A percentile compares a stretch with the other conserved stretches of the same genome.
Conservation (phyloP, 2,329 filamentous ascomycete genomes). For the Phaeosphaeria sp. region DNA sequence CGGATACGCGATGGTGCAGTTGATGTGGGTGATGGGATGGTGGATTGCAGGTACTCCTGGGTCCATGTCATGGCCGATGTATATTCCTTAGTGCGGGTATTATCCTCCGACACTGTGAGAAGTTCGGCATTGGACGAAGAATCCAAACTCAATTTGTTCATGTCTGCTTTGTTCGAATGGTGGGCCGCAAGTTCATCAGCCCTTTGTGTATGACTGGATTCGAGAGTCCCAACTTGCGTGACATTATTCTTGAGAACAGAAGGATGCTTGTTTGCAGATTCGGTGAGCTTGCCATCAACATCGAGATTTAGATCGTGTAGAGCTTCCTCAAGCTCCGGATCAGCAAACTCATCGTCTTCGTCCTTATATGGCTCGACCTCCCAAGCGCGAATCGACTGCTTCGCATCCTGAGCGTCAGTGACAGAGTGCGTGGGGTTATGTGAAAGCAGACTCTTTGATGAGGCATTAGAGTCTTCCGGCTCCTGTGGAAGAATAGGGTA, state of each 20-base stretch:
- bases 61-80: conserved; percentile 38
- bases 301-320: not conserved
- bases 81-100: conserved; percentile 26
- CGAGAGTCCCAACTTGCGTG: not conserved
- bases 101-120: not conserved
- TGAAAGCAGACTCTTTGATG: not conserved
- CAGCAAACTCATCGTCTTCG: conserved; percentile 28
- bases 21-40: conserved; percentile 33
- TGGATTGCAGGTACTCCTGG: conserved; percentile 30
- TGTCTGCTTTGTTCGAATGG: conserved; percentile 1
- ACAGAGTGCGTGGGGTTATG: not conserved
- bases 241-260: not conserved
- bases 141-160: not conserved
- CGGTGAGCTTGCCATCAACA: conserved; percentile 2
- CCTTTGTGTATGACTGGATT: not conserved
- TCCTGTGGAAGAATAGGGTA: conserved; percentile 19
- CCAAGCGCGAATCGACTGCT: not conserved
- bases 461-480: not conserved
- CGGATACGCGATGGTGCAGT: conserved; percentile 29
- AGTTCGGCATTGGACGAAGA: not conserved
- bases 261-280: not conserved
- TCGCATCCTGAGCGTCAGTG: not conserved
- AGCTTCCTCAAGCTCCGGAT: conserved; percentile 27
- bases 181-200: not conserved
- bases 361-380: not conserved